Base-by-base conservation (phyloP, 1,284 basidiomycete species). In the Ustilago curta region DNA sequence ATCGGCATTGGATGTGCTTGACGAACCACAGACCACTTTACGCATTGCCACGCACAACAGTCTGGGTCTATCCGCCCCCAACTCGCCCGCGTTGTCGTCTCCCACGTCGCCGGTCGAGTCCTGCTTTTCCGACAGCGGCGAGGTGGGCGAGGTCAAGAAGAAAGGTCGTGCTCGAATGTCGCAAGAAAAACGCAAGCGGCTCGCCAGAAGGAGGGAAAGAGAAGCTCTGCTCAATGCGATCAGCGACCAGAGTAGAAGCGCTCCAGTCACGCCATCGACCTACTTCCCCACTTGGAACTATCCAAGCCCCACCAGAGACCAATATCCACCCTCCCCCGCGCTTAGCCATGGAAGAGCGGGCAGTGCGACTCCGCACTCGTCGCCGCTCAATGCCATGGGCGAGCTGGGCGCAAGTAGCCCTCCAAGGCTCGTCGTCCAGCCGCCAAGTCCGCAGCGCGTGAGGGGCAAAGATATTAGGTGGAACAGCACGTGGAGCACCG, bases 131-230 rank as follows among this genome's bases (percentile, higher is more conserved):
- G 49, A n/a, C 8, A 39, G 40, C 23, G 70, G 65, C 9, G 65
- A 69, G 5, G 56, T 50, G 1, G 40, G 32, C 25, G 40, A 21
- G 23, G 43, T 21, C 4, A 68, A 57, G 61, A 69, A 64, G 27
- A 80, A 78, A 49, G 78, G 78, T 25, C 52, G 77, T 5, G 78
- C 78, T 7, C 37, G 78, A 14, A 80, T 80, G 78, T 73, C 68
- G 32, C 78, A 80, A 55, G 78, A 80, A 51, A 80, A 80, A 55
- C 64, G 78, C 5, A 74, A 73, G 39, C 35, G 78, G 8, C 55
- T 80, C 2, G 78, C 78, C 7, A 45, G 78, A 9, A 45, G 78
- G 12, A 48, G 74, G 12, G 78, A 80, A 29, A 39, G 78, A 19
- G 78, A 80, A 39, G 78, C 78, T 1, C 59, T 79, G 8, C 29